Conservation (phyloP, 129 eudicot species). For the Gnaphalium uliginosum region DNA sequence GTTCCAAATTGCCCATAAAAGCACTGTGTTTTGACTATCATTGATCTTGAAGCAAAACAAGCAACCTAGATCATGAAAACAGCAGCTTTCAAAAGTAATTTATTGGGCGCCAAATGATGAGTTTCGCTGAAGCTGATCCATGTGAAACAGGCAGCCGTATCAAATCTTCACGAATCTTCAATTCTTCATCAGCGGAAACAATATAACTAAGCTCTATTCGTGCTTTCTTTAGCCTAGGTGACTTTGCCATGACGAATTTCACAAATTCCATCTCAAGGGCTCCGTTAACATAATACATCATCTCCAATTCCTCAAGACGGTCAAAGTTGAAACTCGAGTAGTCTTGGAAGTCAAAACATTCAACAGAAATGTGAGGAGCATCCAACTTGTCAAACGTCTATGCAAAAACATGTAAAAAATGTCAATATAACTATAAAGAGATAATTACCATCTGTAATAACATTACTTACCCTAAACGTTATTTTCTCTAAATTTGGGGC, state of each 20-base stretch:
- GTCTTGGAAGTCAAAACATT: neutral
- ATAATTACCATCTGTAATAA: neutral
- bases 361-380: neutral
- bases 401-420: neutral
- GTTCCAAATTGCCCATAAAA: no score
- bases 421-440: no score
- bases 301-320: neutral
- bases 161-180: neutral
- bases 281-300: neutral
- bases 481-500: neutral
- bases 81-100: neutral
- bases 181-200: neutral
- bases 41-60: no score
- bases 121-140: neutral
- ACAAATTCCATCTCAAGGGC: conserved; percentile 4
- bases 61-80: no score
- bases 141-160: neutral
- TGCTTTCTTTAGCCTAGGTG: conserved; percentile 10
- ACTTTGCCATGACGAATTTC: conserved; percentile 1
- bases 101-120: neutral
- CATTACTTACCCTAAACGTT: neutral
- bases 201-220: neutral
- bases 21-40: no score
- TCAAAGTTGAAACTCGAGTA: neutral
- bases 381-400: neutral